These are phyloP conservation scores for Tulasnella sp. DNA, from an alignment of 768 basidiomycete genomes.

Conservation along the genomic window DNA sequence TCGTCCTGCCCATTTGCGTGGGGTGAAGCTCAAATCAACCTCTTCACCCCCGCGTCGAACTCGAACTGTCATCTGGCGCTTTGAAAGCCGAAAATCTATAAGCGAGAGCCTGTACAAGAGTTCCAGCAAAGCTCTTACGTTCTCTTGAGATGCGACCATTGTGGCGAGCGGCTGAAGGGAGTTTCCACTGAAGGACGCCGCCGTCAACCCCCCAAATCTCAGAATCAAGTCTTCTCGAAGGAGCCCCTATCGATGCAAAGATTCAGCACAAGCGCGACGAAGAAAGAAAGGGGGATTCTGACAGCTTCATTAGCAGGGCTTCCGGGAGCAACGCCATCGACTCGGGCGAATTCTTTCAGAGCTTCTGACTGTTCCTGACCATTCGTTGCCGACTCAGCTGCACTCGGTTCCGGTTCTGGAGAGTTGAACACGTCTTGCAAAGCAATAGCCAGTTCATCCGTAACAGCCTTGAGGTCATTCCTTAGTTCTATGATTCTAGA, in stretches of 20 bases:
- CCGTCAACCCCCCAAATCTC: constrained; percentile 60
- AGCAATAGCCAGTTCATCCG: constrained; percentile 57
- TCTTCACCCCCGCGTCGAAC: constrained; percentile 13
- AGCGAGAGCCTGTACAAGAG: neutral
- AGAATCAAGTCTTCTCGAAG: constrained; percentile 61
- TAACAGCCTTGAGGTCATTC: constrained; percentile 65
- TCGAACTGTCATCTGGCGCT: constrained; percentile 22
- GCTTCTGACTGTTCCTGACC: constrained; percentile 17
- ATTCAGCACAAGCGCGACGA: neutral
- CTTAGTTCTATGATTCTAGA: constrained; percentile 59
- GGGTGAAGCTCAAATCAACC: constrained; percentile 49
- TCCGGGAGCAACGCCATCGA: constrained; percentile 68
- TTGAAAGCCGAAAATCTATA: neutral
- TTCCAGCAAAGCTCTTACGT: constrained; percentile 43
- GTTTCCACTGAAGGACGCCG: constrained; percentile 41
- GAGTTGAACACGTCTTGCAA: constrained; percentile 64
- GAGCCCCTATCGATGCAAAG: constrained; percentile 46
- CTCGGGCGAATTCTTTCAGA: constrained; percentile 60
- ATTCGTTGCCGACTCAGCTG: neutral
- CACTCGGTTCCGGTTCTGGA: constrained; percentile 20
- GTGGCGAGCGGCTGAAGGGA: constrained; percentile 62
- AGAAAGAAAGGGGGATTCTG: constrained; percentile 28
- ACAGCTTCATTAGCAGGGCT: constrained; percentile 84
- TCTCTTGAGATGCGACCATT: constrained; percentile 69
- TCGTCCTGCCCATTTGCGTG: constrained; percentile 77